phyloP scores from a whole-genome alignment of 306 rosid species.

The Sindora glabra region DNA sequence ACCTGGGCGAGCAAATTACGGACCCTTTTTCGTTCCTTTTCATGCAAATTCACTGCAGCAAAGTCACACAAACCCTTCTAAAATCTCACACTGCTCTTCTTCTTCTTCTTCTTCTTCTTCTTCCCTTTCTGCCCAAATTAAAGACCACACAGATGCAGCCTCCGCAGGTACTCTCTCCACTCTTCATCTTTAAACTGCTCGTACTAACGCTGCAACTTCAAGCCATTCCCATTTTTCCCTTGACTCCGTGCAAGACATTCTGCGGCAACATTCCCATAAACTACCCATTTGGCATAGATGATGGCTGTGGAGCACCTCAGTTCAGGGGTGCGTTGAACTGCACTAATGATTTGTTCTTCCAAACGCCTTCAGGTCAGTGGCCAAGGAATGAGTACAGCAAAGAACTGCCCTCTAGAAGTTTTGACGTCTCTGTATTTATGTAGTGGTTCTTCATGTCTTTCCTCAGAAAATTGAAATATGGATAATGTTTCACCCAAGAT shows the following conservation, averaged over 20 bases:
- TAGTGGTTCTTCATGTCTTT: too few relatives aligned
- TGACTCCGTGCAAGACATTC: conserved; percentile 59
- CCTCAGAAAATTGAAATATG: too few relatives aligned
- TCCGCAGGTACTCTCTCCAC: conserved; percentile 1
- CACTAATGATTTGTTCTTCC: conserved; percentile 57
- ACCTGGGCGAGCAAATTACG: conserved; percentile 36
- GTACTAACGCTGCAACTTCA: conserved; percentile 11
- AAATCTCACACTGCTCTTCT: neutral
- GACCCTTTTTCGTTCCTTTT: neutral
- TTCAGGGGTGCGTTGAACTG: conserved; percentile 75
- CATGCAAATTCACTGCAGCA: neutral
- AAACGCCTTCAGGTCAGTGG: conserved; percentile 86
- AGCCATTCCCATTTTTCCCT: conserved; percentile 17
- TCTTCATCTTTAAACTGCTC: conserved; percentile 14
- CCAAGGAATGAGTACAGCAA: too few relatives aligned
- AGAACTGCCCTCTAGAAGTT: too few relatives aligned
- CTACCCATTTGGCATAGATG: conserved; percentile 80
- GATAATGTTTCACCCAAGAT: too few relatives aligned
- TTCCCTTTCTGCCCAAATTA: neutral
- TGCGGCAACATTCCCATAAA: conserved; percentile 64
- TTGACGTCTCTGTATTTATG: too few relatives aligned
- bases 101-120: neutral
- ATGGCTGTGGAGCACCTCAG: conserved; percentile 91
- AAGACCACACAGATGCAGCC: conserved; percentile 19
- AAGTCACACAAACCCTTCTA: too few relatives aligned